Evolutionary conservation across 192 early-diverging fungal species (phyloP).

Genomic region (Backusella psychrophila): DNA sequence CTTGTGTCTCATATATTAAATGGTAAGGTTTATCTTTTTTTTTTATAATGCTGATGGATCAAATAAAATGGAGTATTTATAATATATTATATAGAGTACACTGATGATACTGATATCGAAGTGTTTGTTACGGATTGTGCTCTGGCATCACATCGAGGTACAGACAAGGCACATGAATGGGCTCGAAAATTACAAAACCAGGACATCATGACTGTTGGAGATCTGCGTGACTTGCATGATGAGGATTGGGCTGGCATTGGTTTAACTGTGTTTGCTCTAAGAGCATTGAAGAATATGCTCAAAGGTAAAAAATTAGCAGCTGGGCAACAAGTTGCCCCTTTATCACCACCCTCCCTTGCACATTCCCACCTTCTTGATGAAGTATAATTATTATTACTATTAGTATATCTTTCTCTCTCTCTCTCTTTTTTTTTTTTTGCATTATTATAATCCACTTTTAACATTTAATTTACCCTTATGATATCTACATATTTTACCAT

Average conservation of each 20-base stretch:
- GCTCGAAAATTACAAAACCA: slow-evolving; percentile 64
- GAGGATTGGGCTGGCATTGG: slow-evolving; percentile 71
- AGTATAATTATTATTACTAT: background rate
- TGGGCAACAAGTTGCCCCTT: background rate
- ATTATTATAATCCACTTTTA: slow-evolving; percentile 1
- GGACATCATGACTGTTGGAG: slow-evolving; percentile 80
- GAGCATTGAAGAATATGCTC: slow-evolving; percentile 54
- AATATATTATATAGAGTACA: slow-evolving; percentile 19
- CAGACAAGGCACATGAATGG: slow-evolving; percentile 79
- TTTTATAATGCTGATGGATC: background rate
- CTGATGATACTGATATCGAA: slow-evolving; percentile 63
- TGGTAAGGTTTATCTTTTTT: background rate
- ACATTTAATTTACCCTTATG: background rate
- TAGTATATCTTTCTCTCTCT: background rate
- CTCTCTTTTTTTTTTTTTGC: background rate
- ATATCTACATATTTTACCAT: background rate
- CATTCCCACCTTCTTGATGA: slow-evolving; percentile 7
- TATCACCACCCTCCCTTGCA: background rate
- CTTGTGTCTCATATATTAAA: background rate
- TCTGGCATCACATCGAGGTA: slow-evolving; percentile 56
- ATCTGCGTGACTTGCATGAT: slow-evolving; percentile 68
- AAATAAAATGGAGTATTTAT: too few relatives aligned
- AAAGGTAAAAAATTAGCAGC: slow-evolving; percentile 40
- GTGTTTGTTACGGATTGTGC: slow-evolving; percentile 71
- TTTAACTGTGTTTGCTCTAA: slow-evolving; percentile 54